Evolutionary conservation across 805 yeast species (phyloP), one percentile per base, ranked within the genome.

Genomic region (Yamadazyma nakazawae): DNA sequence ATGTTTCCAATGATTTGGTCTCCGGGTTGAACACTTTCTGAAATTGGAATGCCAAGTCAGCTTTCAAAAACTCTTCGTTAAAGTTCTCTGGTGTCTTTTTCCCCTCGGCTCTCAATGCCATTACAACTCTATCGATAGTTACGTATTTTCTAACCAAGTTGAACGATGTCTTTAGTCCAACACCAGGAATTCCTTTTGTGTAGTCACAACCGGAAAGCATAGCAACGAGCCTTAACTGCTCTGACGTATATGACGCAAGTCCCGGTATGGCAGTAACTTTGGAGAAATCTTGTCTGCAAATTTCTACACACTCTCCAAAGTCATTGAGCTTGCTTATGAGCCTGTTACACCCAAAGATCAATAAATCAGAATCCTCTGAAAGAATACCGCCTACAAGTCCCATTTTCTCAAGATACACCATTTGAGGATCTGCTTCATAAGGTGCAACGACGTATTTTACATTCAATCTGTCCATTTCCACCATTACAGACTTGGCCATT

Each of bases 161-260:
- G 45, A 85, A 78, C 0, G 97, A 96, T 24, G 84, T 86, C 38
- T 81, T 79, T 9, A 90, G 72, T 0, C 99, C 99, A 13, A 92
- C 74, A 2, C 85, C 84, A 0, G 85, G 78, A 6, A 94, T 72
- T 0, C 99, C 99, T 45, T 81, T 80, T 0, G 97, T 88, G 59
- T 94, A 94, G 63, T 94, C 99, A 67, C 99, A 94, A 0, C 99
- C 99, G n/a, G 96, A 80, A 4, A 94, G 61, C 54, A 91, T 84
- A 1, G 96, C 98, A 66, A 88, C 79, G 36, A 82, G 72, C 40
- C 94, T 73, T 44, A 88, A 62, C 55, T 88, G 88, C 9, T 76
- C 78, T 24, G 68, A 76, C 17, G 75, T 62, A 54, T 84, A 74
- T 5, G 69, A 57, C 0, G 76, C 71, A 35, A 90, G 64, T 7